A percentile compares a stretch with the other conserved stretches of the same genome.
Evolutionary conservation across 768 basidiomycete genomes (phyloP).

Genomic region (Amyloporia xantha): DNA sequence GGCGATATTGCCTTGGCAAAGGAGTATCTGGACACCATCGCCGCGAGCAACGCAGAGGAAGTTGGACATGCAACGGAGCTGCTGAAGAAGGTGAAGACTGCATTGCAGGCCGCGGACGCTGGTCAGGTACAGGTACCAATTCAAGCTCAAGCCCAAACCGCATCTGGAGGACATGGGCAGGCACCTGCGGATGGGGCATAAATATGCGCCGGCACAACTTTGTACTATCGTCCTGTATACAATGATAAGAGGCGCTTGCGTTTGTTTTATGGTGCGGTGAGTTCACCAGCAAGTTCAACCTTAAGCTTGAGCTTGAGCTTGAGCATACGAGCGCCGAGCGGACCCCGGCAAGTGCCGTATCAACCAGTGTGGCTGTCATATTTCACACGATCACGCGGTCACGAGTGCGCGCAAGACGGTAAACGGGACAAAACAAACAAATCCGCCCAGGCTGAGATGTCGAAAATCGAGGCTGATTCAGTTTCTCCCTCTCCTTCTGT

Average conservation of each 20-base stretch:
- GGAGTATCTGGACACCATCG: constrained; percentile 67
- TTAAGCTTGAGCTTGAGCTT: no score
- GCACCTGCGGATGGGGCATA: neutral
- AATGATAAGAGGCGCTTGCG: no score
- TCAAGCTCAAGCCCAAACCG: constrained; percentile 9
- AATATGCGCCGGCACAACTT: no score
- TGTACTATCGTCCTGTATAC: no score
- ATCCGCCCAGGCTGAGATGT: constrained; percentile 21
- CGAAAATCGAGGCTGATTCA: constrained; percentile 17
- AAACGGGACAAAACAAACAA: constrained; percentile 25
- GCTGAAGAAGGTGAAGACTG: constrained; percentile 37
- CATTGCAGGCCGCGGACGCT: neutral
- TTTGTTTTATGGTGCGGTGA: no score
- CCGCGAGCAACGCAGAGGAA: constrained; percentile 77
- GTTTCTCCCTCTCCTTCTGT: constrained; percentile 14
- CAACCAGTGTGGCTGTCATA: no score
- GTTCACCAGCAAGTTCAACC: no score
- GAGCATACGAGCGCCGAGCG: no score
- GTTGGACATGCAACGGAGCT: constrained; percentile 67
- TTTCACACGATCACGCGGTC: constrained; percentile 11
- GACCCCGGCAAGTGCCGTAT: no score
- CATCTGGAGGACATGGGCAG: neutral
- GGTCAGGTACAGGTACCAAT: constrained; percentile 9
- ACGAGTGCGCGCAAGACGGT: constrained; percentile 22
- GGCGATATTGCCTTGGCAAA: constrained; percentile 66